phyloP scores from a whole-genome alignment of 768 basidiomycete species.

The Lactifluus hygrophoroides region DNA sequence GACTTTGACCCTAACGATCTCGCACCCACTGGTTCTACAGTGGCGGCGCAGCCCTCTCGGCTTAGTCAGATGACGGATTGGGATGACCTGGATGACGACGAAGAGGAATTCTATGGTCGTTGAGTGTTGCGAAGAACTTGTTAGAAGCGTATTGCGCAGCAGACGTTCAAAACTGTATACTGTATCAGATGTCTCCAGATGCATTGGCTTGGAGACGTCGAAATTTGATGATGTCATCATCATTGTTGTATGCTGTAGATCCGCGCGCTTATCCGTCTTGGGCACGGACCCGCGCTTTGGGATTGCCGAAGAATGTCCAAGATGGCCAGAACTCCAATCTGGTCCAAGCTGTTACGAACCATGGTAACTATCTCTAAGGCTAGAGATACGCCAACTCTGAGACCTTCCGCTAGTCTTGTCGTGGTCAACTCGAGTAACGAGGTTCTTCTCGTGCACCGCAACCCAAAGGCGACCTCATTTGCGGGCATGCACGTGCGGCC shows the following conservation, averaged over 20 bases:
- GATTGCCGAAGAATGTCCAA: not conserved
- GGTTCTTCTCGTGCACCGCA: constrained; percentile 60
- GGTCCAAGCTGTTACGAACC: not conserved
- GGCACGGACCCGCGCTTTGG: not conserved
- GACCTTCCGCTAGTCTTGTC: constrained; percentile 60
- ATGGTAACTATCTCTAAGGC: constrained; percentile 3
- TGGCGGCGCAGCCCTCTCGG: not conserved
- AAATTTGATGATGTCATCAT: no score
- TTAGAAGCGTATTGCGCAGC: not conserved
- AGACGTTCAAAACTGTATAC: not conserved
- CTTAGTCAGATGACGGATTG: not conserved
- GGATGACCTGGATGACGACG: constrained; percentile 13
- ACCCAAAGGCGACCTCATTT: constrained; percentile 54
- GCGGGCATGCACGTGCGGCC: constrained; percentile 55
- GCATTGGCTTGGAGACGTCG: not conserved
- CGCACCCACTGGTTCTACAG: not conserved
- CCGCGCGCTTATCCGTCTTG: no score
- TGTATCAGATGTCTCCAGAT: not conserved
- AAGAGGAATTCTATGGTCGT: constrained; percentile 8
- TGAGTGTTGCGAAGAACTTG: no score
- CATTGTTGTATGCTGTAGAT: not conserved
- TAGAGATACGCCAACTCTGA: constrained; percentile 29
- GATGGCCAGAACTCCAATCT: not conserved
- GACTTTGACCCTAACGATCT: constrained; percentile 19
- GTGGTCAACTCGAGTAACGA: constrained; percentile 60